These are phyloP conservation scores for Symbiodinium natans DNA, from an alignment of 73 alveolate species.

Conservation along the genomic window DNA sequence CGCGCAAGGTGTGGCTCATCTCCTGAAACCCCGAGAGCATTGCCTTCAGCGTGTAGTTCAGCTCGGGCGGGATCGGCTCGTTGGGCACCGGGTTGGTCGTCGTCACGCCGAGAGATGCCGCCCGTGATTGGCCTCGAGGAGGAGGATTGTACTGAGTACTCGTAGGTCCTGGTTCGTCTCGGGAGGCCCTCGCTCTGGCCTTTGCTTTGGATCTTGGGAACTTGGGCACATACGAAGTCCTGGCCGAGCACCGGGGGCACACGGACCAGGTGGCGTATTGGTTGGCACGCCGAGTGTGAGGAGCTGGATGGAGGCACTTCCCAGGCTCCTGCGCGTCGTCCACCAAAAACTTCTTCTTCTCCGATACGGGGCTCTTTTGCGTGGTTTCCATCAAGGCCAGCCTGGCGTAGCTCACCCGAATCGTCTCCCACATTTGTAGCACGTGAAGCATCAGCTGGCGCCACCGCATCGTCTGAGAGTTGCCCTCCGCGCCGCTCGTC, in stretches of 20 bases:
- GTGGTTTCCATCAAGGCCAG: neutral
- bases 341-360: neutral
- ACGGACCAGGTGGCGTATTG: neutral
- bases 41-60: neutral
- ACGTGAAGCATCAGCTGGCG: neutral
- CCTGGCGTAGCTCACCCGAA: neutral
- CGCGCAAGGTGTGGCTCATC: neutral
- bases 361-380: neutral
- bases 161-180: too few relatives aligned
- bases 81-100: neutral
- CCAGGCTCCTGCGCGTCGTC: neutral
- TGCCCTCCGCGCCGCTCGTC: neutral
- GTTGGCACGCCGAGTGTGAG: neutral
- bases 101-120: neutral
- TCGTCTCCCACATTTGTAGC: neutral
- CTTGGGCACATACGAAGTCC: neutral
- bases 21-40: neutral
- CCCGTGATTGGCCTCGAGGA: neutral
- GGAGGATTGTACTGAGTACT: too few relatives aligned
- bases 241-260: neutral
- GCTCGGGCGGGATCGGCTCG: neutral
- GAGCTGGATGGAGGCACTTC: neutral
- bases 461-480: neutral
- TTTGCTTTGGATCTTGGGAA: neutral
- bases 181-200: neutral